Evolutionary conservation across 2,329 filamentous ascomycete genomes (phyloP).

Genomic region (Fusarium piperis): DNA sequence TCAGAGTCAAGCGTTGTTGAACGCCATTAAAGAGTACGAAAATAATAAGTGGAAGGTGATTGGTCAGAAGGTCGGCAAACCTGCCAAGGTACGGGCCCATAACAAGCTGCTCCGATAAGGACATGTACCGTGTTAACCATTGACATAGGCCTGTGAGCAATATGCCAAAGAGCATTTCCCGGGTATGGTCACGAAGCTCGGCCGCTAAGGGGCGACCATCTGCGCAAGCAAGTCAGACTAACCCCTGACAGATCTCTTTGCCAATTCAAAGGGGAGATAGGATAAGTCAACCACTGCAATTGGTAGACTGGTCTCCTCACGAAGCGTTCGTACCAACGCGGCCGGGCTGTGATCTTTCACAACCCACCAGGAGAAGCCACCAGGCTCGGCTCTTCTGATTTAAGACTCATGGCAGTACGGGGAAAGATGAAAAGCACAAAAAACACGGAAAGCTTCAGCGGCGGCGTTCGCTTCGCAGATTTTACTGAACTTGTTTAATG

Average conservation of each 20-base stretch:
- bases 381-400: not conserved
- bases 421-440: slow-evolving; percentile 27
- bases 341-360: not conserved
- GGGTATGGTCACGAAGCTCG: slow-evolving; percentile 50
- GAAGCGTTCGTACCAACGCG: not conserved
- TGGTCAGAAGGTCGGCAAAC: slow-evolving; percentile 95
- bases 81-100: slow-evolving; percentile 73
- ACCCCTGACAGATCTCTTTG: slow-evolving; percentile 50
- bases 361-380: not conserved
- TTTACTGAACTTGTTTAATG: slow-evolving; percentile 41
- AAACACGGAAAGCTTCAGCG: slow-evolving; percentile 27
- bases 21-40: slow-evolving; percentile 98
- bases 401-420: not conserved
- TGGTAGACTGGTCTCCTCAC: not conserved
- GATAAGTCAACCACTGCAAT: slow-evolving; percentile 33
- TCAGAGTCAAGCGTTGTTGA: slow-evolving; percentile 81
- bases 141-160: slow-evolving; percentile 66
- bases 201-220: slow-evolving; percentile 32
- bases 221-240: slow-evolving; percentile 41
- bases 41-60: slow-evolving; percentile 99
- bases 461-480: slow-evolving; percentile 32
- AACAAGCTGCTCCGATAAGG: not conserved
- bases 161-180: slow-evolving; percentile 96
- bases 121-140: not conserved
- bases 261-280: slow-evolving; percentile 49